A percentile compares a stretch with the other conserved stretches of the same genome.
Conservation (phyloP, 345 rosid species). For the Diplotaxis tenuifolia region DNA sequence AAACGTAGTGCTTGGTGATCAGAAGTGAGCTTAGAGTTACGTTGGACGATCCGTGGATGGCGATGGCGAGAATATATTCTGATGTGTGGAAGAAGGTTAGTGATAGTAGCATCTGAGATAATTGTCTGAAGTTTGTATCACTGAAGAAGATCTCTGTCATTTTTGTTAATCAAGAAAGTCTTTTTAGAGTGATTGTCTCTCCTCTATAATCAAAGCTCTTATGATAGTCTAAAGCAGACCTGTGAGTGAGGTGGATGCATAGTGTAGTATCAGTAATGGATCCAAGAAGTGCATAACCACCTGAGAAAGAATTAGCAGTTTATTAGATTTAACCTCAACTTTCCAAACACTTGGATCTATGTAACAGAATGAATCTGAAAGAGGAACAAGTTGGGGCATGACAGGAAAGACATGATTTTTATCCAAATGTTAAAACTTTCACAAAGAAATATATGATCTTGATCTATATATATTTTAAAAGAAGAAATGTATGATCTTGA, state of each 20-base stretch:
- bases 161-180: slow-evolving; percentile 4
- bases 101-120: slow-evolving; percentile 50
- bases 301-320: neutral
- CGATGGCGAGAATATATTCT: slow-evolving; percentile 49
- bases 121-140: slow-evolving; percentile 47
- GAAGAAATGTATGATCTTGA: neutral
- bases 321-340: too few relatives aligned
- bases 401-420: neutral
- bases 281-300: slow-evolving; percentile 18
- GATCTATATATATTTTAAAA: too few relatives aligned
- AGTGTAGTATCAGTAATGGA: slow-evolving; percentile 11
- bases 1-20: slow-evolving; percentile 50
- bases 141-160: slow-evolving; percentile 51
- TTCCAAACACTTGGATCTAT: too few relatives aligned
- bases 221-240: slow-evolving; percentile 11
- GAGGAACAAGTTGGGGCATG: neutral
- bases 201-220: neutral
- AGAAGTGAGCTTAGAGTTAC: slow-evolving; percentile 53
- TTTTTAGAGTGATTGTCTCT: neutral
- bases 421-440: neutral
- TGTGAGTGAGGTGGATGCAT: slow-evolving; percentile 31
- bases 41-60: slow-evolving; percentile 49
- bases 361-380: neutral
- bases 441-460: neutral
- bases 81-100: slow-evolving; percentile 57